Evolutionary conservation across 2,329 filamentous ascomycete genomes (phyloP), one percentile per base, ranked within the genome.

Genomic region (Bipolaris bicolor): DNA sequence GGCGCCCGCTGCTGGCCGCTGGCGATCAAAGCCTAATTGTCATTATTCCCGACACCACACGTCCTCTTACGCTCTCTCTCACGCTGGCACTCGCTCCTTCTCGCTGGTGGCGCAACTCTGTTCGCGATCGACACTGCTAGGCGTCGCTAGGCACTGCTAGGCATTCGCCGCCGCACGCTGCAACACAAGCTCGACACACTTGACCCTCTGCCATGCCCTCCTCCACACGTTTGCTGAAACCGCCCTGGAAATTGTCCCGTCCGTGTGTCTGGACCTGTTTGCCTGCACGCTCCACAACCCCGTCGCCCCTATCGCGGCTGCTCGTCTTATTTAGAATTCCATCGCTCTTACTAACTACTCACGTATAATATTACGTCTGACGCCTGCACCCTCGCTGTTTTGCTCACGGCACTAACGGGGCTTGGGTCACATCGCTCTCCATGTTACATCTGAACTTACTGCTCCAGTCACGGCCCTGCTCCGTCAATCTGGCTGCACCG

Each of bases 401-500:
- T 26, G 24, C 24, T 26, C 24, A 26, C 59, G 37, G 29, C 43
- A 44, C 49, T 52, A 47, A 50, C 31, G 34, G 33, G 57, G 33
- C 61, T 66, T 64, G 57, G 65, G 59, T 62, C 20, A 49, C 59
- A 62, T 60, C 56, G 56, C 53, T 33, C 16, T 37, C 40, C n/a
- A 56, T 29, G 59, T 64, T 51, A 57, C 55, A 66, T 57, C 52
- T 50, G 49, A 53, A 37, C 51, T 29, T 5, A 40, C 39, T 52
- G 44, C 49, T 48, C 56, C 62, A 44, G 62, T 47, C 64, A 29
- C 65, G 44, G 39, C 40, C 53, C 10, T 29, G 9, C 26, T 29
- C 49, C 20, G 24, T n/a, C 7, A 58, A 49, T 49, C 49, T 57
- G 37, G 45, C 54, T 33, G 44, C 29, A 24, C 13, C 7, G 29